These are phyloP conservation scores for Tranzscheliella williamsii DNA, from an alignment of 1,284 basidiomycete species.

Conservation along the genomic window DNA sequence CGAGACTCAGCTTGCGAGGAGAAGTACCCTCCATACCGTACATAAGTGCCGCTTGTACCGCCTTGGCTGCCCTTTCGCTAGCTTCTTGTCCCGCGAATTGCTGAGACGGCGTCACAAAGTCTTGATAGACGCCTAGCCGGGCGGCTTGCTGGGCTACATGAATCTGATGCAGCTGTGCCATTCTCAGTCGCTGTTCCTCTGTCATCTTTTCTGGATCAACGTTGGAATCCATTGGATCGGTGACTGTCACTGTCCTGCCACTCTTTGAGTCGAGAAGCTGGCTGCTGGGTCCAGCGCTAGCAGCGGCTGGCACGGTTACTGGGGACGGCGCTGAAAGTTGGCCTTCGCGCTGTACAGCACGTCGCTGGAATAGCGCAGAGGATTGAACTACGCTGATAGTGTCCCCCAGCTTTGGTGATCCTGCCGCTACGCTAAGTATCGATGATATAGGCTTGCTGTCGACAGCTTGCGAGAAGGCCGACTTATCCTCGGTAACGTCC, in stretches of 20 bases:
- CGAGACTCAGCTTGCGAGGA: conserved; percentile 27
- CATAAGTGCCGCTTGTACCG: conserved; percentile 41
- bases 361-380: conserved; percentile 42
- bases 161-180: conserved; percentile 34
- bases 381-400: conserved; percentile 9
- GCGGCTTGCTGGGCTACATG: conserved; percentile 37
- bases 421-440: background rate
- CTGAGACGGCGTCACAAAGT: conserved; percentile 40
- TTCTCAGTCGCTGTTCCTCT: conserved; percentile 25
- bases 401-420: background rate
- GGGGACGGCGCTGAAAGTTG: conserved; percentile 33
- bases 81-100: conserved; percentile 38
- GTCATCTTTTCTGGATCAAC: conserved; percentile 30
- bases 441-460: too few relatives aligned
- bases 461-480: conserved; percentile 8
- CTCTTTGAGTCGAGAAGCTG: conserved; percentile 10
- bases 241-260: conserved; percentile 14
- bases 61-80: conserved; percentile 37
- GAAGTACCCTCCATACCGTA: conserved; percentile 41
- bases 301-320: conserved; percentile 13
- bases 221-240: conserved; percentile 15
- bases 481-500: conserved; percentile 4
- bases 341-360: conserved; percentile 31
- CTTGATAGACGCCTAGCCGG: conserved; percentile 21
- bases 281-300: background rate